phyloP scores from a whole-genome alignment of 148 eudicot genomes.

The Heliosperma pusillum region DNA sequence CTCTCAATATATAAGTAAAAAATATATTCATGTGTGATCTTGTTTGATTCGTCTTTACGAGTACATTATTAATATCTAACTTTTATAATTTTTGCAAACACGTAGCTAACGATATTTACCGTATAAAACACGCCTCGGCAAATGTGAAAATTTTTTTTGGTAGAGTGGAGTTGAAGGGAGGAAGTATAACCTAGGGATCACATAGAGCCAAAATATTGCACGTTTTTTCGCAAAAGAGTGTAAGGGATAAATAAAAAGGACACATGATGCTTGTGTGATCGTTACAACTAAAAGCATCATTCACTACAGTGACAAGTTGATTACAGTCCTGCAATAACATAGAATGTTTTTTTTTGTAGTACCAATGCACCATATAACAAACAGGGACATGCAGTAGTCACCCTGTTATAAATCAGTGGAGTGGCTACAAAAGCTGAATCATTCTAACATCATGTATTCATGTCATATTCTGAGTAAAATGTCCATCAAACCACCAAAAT shows the following conservation, averaged over 20 bases:
- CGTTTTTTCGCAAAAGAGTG: not conserved
- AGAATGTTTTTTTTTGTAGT: not conserved
- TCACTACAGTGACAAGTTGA: not conserved
- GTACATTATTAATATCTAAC: too few species aligned
- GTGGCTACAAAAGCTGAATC: not conserved
- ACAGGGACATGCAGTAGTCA: not conserved
- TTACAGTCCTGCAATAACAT: not conserved
- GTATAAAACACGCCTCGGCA: too few species aligned
- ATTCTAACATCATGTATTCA: not conserved
- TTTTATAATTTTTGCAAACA: too few species aligned
- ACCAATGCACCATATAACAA: not conserved
- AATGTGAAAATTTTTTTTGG: too few species aligned
- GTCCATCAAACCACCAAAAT: not conserved
- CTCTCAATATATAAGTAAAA: too few species aligned
- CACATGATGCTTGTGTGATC: not conserved
- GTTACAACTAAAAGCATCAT: not conserved
- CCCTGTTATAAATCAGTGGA: not conserved
- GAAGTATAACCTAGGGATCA: not conserved
- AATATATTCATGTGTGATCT: too few species aligned
- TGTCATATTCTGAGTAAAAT: not conserved
- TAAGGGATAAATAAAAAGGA: not conserved
- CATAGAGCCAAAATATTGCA: not conserved
- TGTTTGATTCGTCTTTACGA: too few species aligned
- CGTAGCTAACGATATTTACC: too few species aligned
- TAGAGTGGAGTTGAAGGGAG: too few species aligned